Evolutionary conservation across 768 basidiomycete species (phyloP), one percentile per base, ranked within the genome.

Genomic region (Rhizopogon rudus): DNA sequence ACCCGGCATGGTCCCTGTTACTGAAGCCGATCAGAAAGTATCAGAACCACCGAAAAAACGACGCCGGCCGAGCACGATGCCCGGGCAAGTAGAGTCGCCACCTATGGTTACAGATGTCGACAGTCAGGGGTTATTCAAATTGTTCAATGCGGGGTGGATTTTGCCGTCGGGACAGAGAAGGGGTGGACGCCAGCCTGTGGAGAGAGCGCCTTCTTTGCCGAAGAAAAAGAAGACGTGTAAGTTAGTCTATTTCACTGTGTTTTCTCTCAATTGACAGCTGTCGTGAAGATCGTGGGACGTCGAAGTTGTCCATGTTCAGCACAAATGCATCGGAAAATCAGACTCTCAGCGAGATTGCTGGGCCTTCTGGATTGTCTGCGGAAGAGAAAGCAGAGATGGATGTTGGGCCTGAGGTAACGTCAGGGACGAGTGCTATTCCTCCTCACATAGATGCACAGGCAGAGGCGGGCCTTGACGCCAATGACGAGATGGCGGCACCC

Each of bases 111-210:
- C 20, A 20, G 76, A 84, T 41, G 82, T 95, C 33, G 88, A 87
- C 64, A 78, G 80, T 42, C 79, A 81, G 53, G 80, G 80, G 42
- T 86, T 86, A 17, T 97, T 96, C 75, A 81, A 76, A 64, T 70
- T 86, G 71, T 96, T 96, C 71, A 87, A 97, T 56, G 75, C 77
- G 22, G 93, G 93, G 0, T 95, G 92, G 93, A 91, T 96, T 7
- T 71, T 95, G 13, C 89, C 91, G 22, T 75, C 83, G 2, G 89
- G 87, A 35, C 80, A 83, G 51, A 80, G 82, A 60, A 78, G 93
- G 33, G 80, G 84, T 31, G 83, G 83, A 20, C 73, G 88, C 13
- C 67, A 70, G 20, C 64, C 74, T 13, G 57, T 77, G 9, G 82
- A 83, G 25, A 73, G 76, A 40, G 69, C 67, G n/a, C 61, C 66